Evolutionary conservation across 768 basidiomycete species (phyloP).

Genomic region (Leucocoprinus sp.): DNA sequence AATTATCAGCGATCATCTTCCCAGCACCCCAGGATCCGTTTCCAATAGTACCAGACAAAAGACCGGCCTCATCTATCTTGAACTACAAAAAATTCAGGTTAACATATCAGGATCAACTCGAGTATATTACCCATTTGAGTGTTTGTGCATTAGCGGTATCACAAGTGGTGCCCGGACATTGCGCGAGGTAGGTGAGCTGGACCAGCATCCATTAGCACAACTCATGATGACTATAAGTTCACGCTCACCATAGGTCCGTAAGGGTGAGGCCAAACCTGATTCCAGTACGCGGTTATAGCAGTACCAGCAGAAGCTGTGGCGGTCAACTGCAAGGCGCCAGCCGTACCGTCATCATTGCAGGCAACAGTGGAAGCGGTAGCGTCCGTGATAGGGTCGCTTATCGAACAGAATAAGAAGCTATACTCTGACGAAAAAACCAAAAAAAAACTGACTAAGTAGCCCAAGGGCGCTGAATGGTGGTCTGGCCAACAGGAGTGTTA

Average conservation of each 20-base stretch:
- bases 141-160: constrained; percentile 28
- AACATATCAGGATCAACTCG: background rate
- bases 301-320: constrained; percentile 35
- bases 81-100: constrained; percentile 21
- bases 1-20: constrained; percentile 36
- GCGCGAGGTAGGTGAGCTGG: constrained; percentile 36
- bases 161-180: constrained; percentile 36
- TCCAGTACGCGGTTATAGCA: constrained; percentile 37
- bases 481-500: constrained; percentile 33
- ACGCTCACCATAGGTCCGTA: constrained; percentile 33
- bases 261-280: constrained; percentile 35
- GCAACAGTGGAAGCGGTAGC: constrained; percentile 31
- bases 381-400: constrained; percentile 33
- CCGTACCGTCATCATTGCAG: constrained; percentile 37
- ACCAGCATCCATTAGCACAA: background rate
- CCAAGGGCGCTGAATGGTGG: constrained; percentile 37
- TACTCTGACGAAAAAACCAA: background rate
- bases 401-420: background rate
- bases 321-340: constrained; percentile 33
- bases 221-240: background rate
- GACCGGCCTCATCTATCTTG: constrained; percentile 39
- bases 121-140: constrained; percentile 30
- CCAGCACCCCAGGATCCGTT: constrained; percentile 34
- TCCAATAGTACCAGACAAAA: constrained; percentile 34
- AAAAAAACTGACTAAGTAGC: constrained; percentile 27